These are phyloP conservation scores for Chondrostereum purpureum DNA, from an alignment of 1,284 basidiomycete genomes.

Conservation along the genomic window DNA sequence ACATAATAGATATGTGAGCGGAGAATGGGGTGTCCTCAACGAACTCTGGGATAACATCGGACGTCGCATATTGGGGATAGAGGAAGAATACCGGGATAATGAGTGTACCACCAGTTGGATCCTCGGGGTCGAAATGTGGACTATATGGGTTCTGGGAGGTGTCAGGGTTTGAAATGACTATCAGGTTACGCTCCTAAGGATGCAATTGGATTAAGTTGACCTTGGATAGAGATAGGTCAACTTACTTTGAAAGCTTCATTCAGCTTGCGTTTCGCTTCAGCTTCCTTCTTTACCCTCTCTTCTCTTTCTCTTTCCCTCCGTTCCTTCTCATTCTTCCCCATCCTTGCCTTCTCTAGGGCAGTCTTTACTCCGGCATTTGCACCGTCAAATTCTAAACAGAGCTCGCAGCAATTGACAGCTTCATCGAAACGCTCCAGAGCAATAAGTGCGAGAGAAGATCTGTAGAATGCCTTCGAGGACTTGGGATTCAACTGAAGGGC, in stretches of 20 bases:
- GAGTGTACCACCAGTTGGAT: conserved; percentile 52
- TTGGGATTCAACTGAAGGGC: conserved; percentile 58
- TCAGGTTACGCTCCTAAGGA: conserved; percentile 58
- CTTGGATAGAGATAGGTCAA: conserved; percentile 10
- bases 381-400: conserved; percentile 56
- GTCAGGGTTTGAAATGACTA: conserved; percentile 52
- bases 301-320: conserved; percentile 42
- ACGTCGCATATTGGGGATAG: conserved; percentile 85
- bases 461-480: conserved; percentile 79
- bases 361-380: conserved; percentile 45
- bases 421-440: conserved; percentile 72
- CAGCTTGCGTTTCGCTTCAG: conserved; percentile 41
- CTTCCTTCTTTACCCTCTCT: conserved; percentile 40
- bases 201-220: conserved; percentile 11
- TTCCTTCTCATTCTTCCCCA: conserved; percentile 43
- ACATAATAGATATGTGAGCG: conserved; percentile 77
- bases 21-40: conserved; percentile 81
- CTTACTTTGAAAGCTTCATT: conserved; percentile 57
- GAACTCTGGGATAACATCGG: conserved; percentile 85
- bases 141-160: conserved; percentile 46
- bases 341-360: conserved; percentile 40
- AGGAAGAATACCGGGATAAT: conserved; percentile 88
- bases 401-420: conserved; percentile 71
- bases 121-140: conserved; percentile 58
- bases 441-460: conserved; percentile 72